Evolutionary conservation across 345 rosid genomes (phyloP).

Genomic region (Sisymbrium irio): DNA sequence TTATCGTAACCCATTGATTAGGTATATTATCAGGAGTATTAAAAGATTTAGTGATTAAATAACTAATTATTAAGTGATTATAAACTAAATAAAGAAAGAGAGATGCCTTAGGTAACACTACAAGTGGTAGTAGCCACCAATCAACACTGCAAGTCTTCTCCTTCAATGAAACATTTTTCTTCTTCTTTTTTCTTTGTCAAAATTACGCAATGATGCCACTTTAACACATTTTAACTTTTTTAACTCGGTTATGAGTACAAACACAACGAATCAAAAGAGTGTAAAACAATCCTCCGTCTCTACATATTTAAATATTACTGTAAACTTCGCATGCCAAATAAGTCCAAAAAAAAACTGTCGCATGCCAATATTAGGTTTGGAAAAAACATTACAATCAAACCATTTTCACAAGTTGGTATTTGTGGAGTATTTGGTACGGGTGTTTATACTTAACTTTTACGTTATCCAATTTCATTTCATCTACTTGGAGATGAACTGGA

Average conservation of each 20-base stretch:
- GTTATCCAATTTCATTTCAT: conserved; percentile 25
- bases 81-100: conserved; percentile 5
- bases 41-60: neutral
- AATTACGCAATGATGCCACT: conserved; percentile 20
- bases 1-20: neutral
- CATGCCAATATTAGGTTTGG: neutral
- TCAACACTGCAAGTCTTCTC: conserved; percentile 31
- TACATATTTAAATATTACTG: neutral
- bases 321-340: conserved; percentile 16
- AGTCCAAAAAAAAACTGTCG: too few species aligned
- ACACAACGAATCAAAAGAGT: conserved; percentile 28
- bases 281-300: conserved; percentile 19
- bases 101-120: conserved; percentile 27
- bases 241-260: neutral
- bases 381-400: neutral
- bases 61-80: neutral
- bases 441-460: conserved; percentile 30
- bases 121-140: conserved; percentile 30
- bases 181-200: neutral
- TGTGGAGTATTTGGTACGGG: conserved; percentile 29
- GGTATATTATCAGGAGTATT: neutral
- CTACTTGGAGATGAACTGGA: conserved; percentile 17
- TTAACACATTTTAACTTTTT: neutral
- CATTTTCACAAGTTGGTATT: conserved; percentile 19
- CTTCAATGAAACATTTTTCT: conserved; percentile 26